phyloP scores from a whole-genome alignment of 1,139 yeast species.

The Komagataea norvegica region DNA sequence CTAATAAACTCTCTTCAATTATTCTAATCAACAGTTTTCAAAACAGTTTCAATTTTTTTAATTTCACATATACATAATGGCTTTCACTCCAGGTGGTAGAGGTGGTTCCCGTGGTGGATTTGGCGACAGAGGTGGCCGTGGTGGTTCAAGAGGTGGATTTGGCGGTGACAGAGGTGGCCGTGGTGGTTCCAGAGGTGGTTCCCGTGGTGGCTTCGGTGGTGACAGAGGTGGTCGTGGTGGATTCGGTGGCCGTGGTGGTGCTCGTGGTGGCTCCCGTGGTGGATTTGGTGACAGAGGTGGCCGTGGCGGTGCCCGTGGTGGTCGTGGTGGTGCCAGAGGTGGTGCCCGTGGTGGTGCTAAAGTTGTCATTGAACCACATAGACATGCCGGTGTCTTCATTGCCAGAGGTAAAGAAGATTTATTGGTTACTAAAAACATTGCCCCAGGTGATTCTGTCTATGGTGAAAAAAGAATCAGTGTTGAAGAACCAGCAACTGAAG shows the following conservation, averaged over 20 bases:
- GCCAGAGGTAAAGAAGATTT: constrained; percentile 99
- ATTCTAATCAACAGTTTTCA: no score
- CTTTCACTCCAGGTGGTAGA: constrained; percentile 50
- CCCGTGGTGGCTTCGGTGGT: constrained; percentile 46
- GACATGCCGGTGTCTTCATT: constrained; percentile 96
- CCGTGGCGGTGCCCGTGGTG: constrained; percentile 64
- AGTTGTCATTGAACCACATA: constrained; percentile 97
- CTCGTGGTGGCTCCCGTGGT: constrained; percentile 46
- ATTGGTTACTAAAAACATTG: constrained; percentile 91
- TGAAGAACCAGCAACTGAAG: constrained; percentile 87
- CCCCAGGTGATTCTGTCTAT: constrained; percentile 97
- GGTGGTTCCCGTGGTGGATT: constrained; percentile 36
- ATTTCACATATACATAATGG: constrained; percentile 40
- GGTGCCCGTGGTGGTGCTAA: constrained; percentile 87
- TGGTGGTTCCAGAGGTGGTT: constrained; percentile 52
- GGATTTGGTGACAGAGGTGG: constrained; percentile 50
- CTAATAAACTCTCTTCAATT: no score
- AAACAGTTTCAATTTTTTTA: no score
- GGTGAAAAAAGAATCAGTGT: constrained; percentile 95
- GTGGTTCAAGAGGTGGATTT: constrained; percentile 48
- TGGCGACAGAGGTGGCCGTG: constrained; percentile 37
- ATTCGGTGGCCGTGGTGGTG: constrained; percentile 41
- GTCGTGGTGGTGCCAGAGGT: constrained; percentile 80
- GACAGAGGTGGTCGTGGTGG: constrained; percentile 46
- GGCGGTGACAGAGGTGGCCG: constrained; percentile 55